phyloP scores from a whole-genome alignment of 2,329 filamentous ascomycete species.

The Mollisia scopiformis region DNA sequence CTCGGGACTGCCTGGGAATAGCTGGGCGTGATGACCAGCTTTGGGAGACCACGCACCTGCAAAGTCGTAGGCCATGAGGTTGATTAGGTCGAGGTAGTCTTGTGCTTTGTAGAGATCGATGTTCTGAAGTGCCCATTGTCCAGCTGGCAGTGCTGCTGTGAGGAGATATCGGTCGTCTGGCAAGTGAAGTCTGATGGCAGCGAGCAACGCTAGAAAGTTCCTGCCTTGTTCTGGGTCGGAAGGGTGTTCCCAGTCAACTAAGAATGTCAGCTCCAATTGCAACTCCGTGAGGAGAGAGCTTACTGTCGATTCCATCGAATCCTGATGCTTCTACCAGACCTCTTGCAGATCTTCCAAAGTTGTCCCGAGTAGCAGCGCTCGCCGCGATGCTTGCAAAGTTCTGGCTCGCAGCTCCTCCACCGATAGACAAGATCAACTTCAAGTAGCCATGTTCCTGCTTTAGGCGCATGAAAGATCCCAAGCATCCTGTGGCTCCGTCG shows the following conservation, averaged over 20 bases:
- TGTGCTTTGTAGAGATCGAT: slow-evolving; percentile 68
- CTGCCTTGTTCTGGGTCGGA: slow-evolving; percentile 65
- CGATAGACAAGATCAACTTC: slow-evolving; percentile 77
- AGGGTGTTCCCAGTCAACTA: slow-evolving; percentile 84
- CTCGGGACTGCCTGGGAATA: slow-evolving; percentile 61
- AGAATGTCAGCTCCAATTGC: slow-evolving; percentile 1
- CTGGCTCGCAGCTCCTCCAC: slow-evolving; percentile 67
- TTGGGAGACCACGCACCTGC: slow-evolving; percentile 69
- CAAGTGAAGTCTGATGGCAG: slow-evolving; percentile 67
- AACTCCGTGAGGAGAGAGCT: slow-evolving; percentile 29
- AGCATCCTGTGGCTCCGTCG: slow-evolving; percentile 70
- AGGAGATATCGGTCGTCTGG: slow-evolving; percentile 70
- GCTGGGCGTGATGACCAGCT: slow-evolving; percentile 76
- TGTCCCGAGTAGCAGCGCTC: slow-evolving; percentile 61
- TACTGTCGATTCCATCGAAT: slow-evolving; percentile 78
- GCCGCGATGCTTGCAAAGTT: slow-evolving; percentile 70
- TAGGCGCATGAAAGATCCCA: slow-evolving; percentile 73
- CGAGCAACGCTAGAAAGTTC: slow-evolving; percentile 72
- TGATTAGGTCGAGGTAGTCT: slow-evolving; percentile 72
- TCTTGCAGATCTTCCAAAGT: slow-evolving; percentile 70
- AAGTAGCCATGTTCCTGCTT: slow-evolving; percentile 73
- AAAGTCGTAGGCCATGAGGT: slow-evolving; percentile 83
- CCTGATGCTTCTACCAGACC: slow-evolving; percentile 71
- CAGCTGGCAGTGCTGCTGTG: slow-evolving; percentile 73
- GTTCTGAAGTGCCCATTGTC: slow-evolving; percentile 65